Evolutionary conservation across 1,139 yeast genomes (phyloP), one percentile per base, ranked within the genome.

Genomic region (Diutina catenulata): DNA sequence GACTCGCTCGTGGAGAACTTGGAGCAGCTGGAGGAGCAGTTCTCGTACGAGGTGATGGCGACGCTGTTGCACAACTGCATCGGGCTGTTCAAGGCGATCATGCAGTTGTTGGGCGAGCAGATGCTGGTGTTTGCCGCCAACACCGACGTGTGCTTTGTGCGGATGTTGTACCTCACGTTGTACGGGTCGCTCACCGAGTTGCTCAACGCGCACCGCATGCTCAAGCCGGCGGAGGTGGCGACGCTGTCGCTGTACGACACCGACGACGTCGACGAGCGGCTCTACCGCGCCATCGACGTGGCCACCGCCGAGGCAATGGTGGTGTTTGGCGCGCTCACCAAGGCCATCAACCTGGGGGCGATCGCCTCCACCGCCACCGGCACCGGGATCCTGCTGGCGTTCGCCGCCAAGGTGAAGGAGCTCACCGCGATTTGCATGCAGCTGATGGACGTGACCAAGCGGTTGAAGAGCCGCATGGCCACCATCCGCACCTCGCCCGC

Each of bases 271-370:
- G 96, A 87, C 53, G 80, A 75, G 28, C 81, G 80, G 46, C 60
- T 91, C 39, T 83, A 80, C 49, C 79, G 74, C 33, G 73, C 91
- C n/a, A 71, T 88, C 33, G 74, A 69, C 33, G 68, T 73, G 24
- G 93, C 95, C 1, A 76, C 88, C 1, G 64, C 73, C 31, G 77
- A 82, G 43, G 93, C 95, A 0, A 86, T 80, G 48, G 72, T 75
- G 6, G 95, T 87, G 2, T 76, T 86, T 49, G 70, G 80, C 14
- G 93, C 84, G 49, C 61, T 88, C 40, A 83, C 86, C 19, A 73
- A 74, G 41, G 88, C 93, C 0, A 76, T 88, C 36, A 70, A 82
- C 18, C 76, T 77, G 47, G 75, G 80, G 46, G 93, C 94, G 0
- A 60, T 73, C 22, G 76, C 76, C 0, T 55, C 51, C 39, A 53